phyloP scores from a whole-genome alignment of 768 basidiomycete species.

The Filobasidium wieringae region DNA sequence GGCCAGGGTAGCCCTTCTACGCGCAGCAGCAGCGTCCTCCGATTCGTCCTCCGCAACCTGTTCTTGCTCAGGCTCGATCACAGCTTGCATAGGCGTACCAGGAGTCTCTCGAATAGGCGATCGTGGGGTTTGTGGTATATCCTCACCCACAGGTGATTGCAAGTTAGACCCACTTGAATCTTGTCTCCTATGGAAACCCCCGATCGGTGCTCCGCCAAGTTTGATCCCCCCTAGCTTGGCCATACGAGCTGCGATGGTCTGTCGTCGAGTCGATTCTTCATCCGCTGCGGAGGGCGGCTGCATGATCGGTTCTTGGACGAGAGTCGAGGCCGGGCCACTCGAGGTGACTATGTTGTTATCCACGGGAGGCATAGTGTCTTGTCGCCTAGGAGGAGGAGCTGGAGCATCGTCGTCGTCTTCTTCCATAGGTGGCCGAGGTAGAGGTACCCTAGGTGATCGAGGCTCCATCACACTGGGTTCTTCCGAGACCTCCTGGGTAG shows the following conservation, averaged over 20 bases:
- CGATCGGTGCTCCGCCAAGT: conserved; percentile 54
- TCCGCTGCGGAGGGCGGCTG: conserved; percentile 34
- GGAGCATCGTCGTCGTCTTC: not conserved
- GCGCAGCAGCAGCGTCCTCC: conserved; percentile 46
- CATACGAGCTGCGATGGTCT: conserved; percentile 86
- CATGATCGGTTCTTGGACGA: not conserved
- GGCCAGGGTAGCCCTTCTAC: conserved; percentile 50
- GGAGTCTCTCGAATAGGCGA: not conserved
- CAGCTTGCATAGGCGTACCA: not conserved
- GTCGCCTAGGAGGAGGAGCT: not conserved
- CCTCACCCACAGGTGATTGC: not conserved
- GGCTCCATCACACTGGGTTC: not conserved
- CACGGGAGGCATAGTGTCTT: not conserved
- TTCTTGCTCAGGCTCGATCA: not conserved
- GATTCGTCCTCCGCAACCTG: conserved; percentile 23
- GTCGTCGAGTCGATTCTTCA: conserved; percentile 45
- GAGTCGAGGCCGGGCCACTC: not conserved
- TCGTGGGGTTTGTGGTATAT: conserved; percentile 6
- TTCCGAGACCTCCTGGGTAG: conserved; percentile 19
- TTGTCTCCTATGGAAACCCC: not conserved
- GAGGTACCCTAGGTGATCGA: not conserved
- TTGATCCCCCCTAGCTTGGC: conserved; percentile 77
- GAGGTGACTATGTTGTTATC: no score
- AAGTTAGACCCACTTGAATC: not conserved
- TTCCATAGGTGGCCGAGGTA: not conserved